Percentiles rank a stretch among this genome's conserved stretches.
These are phyloP conservation scores for Torulaspora delbrueckii DNA, from an alignment of 805 yeast species.

Conservation along the genomic window DNA sequence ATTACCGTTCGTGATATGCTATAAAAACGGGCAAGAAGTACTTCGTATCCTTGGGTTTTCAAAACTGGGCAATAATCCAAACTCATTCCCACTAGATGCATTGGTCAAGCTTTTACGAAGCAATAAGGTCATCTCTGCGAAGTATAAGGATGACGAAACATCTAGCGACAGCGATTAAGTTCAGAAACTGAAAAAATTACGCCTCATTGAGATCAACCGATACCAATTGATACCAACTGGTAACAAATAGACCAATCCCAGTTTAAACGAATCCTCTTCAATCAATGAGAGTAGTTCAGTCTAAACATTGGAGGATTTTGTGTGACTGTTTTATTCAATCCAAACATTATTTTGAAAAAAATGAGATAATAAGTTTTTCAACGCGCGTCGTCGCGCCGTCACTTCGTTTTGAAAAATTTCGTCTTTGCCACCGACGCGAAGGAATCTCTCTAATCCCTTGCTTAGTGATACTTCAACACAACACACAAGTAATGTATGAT, in stretches of 20 bases:
- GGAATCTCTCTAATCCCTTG: not conserved
- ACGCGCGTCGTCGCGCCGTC: conserved; percentile 9
- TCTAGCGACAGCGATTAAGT: not conserved
- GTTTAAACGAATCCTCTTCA: too few relatives aligned
- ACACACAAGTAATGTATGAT: not conserved
- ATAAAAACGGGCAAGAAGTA: conserved; percentile 53
- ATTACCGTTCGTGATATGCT: conserved; percentile 65
- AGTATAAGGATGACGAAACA: conserved; percentile 3
- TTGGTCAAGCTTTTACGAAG: conserved; percentile 42
- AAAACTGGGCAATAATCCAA: conserved; percentile 46
- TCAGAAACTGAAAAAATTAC: not conserved
- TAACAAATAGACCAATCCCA: too few relatives aligned
- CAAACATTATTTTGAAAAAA: not conserved
- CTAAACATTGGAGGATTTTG: too few relatives aligned
- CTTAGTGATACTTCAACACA: not conserved
- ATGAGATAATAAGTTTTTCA: not conserved
- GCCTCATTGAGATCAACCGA: not conserved
- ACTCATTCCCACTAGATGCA: conserved; percentile 43
- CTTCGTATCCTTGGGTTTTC: conserved; percentile 67
- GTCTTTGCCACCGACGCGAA: not conserved
- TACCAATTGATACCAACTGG: too few relatives aligned
- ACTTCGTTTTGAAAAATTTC: not conserved
- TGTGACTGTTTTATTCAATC: conserved; percentile 1
- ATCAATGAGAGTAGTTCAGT: too few relatives aligned
- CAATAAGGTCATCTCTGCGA: conserved; percentile 19